Evolutionary conservation across 768 basidiomycete species (phyloP), one percentile per base, ranked within the genome.

Genomic region (Mycena polygramma): DNA sequence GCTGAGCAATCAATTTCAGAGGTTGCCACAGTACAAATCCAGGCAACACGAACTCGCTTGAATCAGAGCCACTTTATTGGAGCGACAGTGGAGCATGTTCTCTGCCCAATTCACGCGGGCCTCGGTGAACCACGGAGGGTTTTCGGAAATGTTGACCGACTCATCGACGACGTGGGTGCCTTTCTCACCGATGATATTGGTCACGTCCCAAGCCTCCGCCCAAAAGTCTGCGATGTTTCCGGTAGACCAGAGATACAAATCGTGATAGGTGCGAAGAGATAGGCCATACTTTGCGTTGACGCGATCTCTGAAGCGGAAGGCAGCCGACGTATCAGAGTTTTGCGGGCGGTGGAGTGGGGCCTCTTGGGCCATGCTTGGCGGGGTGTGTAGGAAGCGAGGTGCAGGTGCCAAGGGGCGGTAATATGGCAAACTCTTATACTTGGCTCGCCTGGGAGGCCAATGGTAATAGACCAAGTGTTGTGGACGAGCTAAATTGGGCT

Each of bases 41-140:
- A 52, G 19, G 63, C 63, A 73, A 62, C 43, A 89, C 88, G 67
- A 78, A 93, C 92, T 90, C 72, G 88, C 85, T 84, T 93, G 89
- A 58, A 94, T 85, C 69, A 94, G 83, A 2, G 94, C 93, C 6
- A 87, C 75, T 77, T 90, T 91, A 36, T 82, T 77, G 46, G 88
- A 87, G 69, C 90, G 88, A 76, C 83, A 86, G 36, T 82, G 81
- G 45, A 94, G 82, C 88, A 94, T 91, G 75, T 94, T 94, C 82
- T 95, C 92, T 24, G 94, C 92, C 90, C 91, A 94, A 76, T 94
- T 94, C 54, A 94, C 79, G 39, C 79, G 83, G 5, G 93, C 90
- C 59, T 88, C 86, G 35, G 79, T 74, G 80, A 94, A 94, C 93
- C 94, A 94, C 10, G 84, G 64, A 43, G 93, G 92, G 78, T 93